These are phyloP conservation scores for Pelagomonas calceolata DNA, from an alignment of 108 stramenopile genomes.

Conservation along the genomic window DNA sequence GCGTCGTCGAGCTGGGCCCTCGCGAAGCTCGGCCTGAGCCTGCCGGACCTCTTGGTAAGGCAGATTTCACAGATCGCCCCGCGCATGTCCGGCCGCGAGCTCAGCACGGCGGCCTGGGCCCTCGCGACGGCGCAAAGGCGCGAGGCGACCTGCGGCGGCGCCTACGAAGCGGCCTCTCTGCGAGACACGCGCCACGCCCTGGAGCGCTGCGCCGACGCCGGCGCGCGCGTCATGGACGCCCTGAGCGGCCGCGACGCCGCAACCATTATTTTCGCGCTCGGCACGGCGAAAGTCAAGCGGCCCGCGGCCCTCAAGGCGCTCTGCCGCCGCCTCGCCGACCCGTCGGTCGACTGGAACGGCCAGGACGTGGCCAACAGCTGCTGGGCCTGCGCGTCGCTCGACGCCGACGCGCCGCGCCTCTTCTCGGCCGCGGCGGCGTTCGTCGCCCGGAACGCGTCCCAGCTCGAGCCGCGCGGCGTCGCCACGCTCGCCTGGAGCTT, in stretches of 20 bases:
- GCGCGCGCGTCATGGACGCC: too few relatives aligned
- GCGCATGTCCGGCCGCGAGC: not conserved
- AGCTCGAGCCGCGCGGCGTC: not conserved
- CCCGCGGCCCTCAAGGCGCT: too few relatives aligned
- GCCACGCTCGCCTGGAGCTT: not conserved
- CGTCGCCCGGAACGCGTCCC: too few relatives aligned
- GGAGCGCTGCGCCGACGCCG: too few relatives aligned
- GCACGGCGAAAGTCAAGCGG: too few relatives aligned
- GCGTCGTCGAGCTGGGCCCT: not conserved
- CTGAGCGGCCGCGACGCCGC: too few relatives aligned
- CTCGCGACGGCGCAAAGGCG: not conserved
- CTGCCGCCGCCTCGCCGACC: too few relatives aligned
- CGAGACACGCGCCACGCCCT: too few relatives aligned
- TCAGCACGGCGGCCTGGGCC: not conserved
- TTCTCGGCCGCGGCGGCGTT: too few relatives aligned
- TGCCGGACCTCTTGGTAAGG: not conserved
- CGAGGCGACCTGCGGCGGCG: not conserved
- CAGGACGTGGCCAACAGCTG: not conserved
- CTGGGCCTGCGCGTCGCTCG: not conserved
- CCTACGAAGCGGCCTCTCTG: too few relatives aligned
- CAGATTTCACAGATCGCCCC: not conserved
- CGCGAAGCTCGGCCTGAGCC: not conserved
- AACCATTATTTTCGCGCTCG: too few relatives aligned
- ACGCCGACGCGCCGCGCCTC: too few relatives aligned
- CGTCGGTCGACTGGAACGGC: not conserved